Evolutionary conservation across 306 rosid genomes (phyloP).

Genomic region (Lupinus albus): DNA sequence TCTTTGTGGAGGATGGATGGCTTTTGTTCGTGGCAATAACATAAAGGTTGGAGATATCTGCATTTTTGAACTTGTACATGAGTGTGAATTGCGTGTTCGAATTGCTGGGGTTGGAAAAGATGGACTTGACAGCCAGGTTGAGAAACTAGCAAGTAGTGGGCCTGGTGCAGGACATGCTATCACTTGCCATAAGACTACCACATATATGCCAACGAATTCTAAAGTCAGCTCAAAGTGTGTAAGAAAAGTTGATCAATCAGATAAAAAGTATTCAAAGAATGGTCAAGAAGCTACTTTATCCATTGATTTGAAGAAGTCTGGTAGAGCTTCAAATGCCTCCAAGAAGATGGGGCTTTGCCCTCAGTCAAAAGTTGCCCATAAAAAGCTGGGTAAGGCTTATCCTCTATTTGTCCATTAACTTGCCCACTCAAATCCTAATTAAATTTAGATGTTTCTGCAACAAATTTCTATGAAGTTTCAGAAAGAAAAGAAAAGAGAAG

Average conservation of each 20-base stretch:
- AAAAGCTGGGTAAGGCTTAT: constrained; percentile 69
- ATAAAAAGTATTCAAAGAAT: constrained; percentile 55
- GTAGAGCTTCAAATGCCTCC: constrained; percentile 55
- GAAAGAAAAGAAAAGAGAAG: background rate
- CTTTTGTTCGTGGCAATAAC: constrained; percentile 84
- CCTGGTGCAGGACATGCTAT: constrained; percentile 51
- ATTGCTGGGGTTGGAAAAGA: constrained; percentile 63
- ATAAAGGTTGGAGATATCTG: constrained; percentile 82
- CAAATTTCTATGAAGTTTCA: constrained; percentile 17
- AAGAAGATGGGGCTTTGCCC: constrained; percentile 56
- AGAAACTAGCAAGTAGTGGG: constrained; percentile 47
- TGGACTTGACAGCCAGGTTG: constrained; percentile 59
- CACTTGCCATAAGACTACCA: constrained; percentile 49
- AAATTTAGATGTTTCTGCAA: constrained; percentile 27
- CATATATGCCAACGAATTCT: constrained; percentile 52
- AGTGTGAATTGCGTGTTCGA: constrained; percentile 78
- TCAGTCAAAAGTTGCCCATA: constrained; percentile 59
- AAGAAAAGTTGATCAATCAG: constrained; percentile 52
- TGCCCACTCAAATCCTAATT: constrained; percentile 19
- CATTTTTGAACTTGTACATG: constrained; percentile 77
- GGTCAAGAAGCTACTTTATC: constrained; percentile 58
- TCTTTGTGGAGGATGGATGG: constrained; percentile 98
- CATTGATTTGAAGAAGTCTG: constrained; percentile 58
- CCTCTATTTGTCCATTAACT: constrained; percentile 34
- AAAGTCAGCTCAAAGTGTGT: constrained; percentile 59